Evolutionary conservation across 345 rosid species (phyloP).

Genomic region (Pistacia atlantica): DNA sequence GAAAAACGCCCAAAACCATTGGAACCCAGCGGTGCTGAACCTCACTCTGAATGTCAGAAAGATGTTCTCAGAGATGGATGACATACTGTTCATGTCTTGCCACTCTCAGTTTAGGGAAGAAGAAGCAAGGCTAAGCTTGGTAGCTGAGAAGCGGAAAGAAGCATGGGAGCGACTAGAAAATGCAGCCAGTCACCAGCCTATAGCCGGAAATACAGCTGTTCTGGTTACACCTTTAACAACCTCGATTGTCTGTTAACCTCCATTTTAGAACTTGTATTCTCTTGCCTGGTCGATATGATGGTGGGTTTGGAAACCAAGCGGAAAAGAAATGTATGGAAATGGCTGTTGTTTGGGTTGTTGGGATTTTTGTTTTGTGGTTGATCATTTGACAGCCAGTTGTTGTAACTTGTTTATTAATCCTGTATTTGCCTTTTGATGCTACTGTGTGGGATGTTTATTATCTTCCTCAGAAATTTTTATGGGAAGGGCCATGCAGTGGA

Average conservation of each 20-base stretch:
- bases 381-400: slow-evolving; percentile 30
- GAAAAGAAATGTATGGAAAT: not conserved
- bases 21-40: slow-evolving; percentile 86
- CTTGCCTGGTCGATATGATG: not conserved
- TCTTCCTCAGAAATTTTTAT: slow-evolving; percentile 20
- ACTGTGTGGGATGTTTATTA: slow-evolving; percentile 24
- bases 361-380: slow-evolving; percentile 25
- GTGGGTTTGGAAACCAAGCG: not conserved
- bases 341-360: slow-evolving; percentile 24
- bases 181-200: slow-evolving; percentile 71
- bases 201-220: slow-evolving; percentile 64
- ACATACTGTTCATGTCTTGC: slow-evolving; percentile 61
- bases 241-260: slow-evolving; percentile 46
- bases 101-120: slow-evolving; percentile 58
- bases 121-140: slow-evolving; percentile 46
- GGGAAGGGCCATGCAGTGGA: slow-evolving; percentile 32
- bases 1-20: slow-evolving; percentile 67
- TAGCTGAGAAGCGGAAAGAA: slow-evolving; percentile 59
- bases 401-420: slow-evolving; percentile 33
- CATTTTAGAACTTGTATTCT: not conserved
- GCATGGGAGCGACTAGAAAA: slow-evolving; percentile 64
- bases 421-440: slow-evolving; percentile 24
- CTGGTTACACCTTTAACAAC: slow-evolving; percentile 59
- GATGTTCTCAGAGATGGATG: slow-evolving; percentile 87
- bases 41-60: slow-evolving; percentile 64